Base-by-base conservation (phyloP, 176 grass and related monocot species). In the Triticum monococcum region DNA sequence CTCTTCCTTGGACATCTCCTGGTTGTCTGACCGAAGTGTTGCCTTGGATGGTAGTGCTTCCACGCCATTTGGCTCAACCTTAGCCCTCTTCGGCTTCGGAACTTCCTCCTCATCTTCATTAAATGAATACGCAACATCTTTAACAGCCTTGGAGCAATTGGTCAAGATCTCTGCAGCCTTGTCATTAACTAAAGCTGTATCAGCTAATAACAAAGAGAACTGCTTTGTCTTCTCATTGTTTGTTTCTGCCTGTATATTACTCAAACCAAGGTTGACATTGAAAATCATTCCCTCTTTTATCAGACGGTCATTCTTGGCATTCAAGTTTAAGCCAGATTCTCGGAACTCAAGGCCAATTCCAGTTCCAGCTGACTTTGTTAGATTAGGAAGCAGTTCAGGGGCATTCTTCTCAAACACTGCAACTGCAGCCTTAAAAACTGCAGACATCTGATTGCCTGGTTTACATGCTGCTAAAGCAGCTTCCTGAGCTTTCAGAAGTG, bases 301-400 rank as follows among this genome's bases (percentile, higher is more conserved):
- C 24, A 64, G 38, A 12, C 75, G 89, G 23, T 98, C 90, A 68
- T 90, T 92, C 83, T 96, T 98, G 25, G 86, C 9, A 67, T 94
- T 96, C 83, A 98, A 79, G 70, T 71, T 92, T 54, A 98, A 86
- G 45, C 97, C 90, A 68, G 97, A 94, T 83, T 98, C 97, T 35
- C 92, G 88, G 38, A 98, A 98, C 63, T 98, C 97, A 3, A 98
- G 93, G 26, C 97, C 97, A 28, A 96, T 94, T 38, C 97, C 97
- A 65, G 96, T 96, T 82, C 96, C 96, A 80, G 90, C 92, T 22
- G 93, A 91, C 66, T 91, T 98, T 41, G 96, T 96, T 41, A 98
- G 60, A 79, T 92, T 75, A 74, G 88, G 77, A 52, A 94, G 82
- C 28, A 98, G 77, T 84, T 98, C 90, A 28, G 96, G 93, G 37